Base-by-base conservation (phyloP, 2,329 filamentous ascomycete genomes). In the Neofusicoccum kwambonambiense region DNA sequence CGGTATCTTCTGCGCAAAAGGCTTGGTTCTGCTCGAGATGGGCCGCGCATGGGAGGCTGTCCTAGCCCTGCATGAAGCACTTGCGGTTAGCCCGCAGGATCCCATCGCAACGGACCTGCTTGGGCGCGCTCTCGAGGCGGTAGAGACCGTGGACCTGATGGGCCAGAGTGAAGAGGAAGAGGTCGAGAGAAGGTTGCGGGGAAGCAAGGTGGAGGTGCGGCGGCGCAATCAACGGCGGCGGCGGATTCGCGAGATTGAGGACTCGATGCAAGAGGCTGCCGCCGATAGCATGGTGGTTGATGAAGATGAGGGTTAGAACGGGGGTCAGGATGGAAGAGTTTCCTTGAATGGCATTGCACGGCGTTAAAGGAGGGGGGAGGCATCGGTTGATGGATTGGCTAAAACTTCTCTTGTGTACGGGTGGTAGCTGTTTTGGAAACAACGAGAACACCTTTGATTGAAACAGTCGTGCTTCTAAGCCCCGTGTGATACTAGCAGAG, bases 11-110 rank as follows among this genome's bases (percentile, higher is more conserved):
- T 87, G 87, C 56, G 89, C 92, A 11, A 94, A 96, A 72, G 94
- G 92, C 0, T 82, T 98, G 15, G 90, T 96, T 12, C 83, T 94
- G 63, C 84, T 98, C 69, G 92, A 97, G 71, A 83, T 92, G 69
- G 87, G 87, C 15, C 84, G 87, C 58, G 86, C 87, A 0, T 90
- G 90, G 70, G 90, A 96, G 51, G 94, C 94, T 0, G 89, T 95
- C 3, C 84, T 89, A 9, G 88, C 92, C 2, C 81, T 98, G 31
- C 95, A 98, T 70, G 91, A 97, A 79, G 91, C 91, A 1, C 82
- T 95, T 15, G 90, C 91, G 0, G 87, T 94, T 22, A 85, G 86
- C 39, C 90, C 91, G 0, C 91, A 95, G 76, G 91, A 95, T 72
- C 87, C 90, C 4, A 89, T 93, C 68, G 90, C 91, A 2, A 93